Evolutionary conservation across 768 basidiomycete genomes (phyloP).

Genomic region (Leucosporidium scottii): DNA sequence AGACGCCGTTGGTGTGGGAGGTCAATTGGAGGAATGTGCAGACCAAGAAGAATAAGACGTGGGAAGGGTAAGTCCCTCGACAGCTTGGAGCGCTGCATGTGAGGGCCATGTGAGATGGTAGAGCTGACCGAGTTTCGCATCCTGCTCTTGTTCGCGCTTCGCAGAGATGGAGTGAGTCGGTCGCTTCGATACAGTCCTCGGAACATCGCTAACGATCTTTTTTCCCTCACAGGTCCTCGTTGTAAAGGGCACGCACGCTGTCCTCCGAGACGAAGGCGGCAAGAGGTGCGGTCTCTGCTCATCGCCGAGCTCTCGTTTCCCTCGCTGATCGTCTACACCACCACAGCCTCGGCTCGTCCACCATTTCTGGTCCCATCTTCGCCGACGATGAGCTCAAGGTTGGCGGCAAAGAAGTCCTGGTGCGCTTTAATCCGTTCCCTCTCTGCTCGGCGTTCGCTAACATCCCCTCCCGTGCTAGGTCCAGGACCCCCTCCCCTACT

Average conservation of each 20-base stretch:
- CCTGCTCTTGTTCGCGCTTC: background rate
- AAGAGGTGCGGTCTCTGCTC: slow-evolving; percentile 8
- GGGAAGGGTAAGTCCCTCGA: slow-evolving; percentile 22
- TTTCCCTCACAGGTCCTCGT: slow-evolving; percentile 3
- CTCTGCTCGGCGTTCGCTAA: background rate
- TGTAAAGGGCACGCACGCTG: background rate
- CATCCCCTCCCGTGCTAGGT: background rate
- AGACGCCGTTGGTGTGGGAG: background rate
- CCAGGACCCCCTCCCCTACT: background rate
- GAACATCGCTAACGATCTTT: too few relatives aligned
- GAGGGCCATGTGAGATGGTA: background rate
- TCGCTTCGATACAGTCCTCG: background rate
- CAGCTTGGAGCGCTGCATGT: background rate
- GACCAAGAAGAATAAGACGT: slow-evolving; percentile 31
- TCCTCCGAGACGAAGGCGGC: slow-evolving; percentile 15
- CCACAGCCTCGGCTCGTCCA: too few relatives aligned
- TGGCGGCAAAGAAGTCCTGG: slow-evolving; percentile 1
- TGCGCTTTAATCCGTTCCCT: background rate
- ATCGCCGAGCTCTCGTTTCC: background rate
- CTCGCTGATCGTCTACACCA: too few relatives aligned
- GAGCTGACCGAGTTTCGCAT: background rate
- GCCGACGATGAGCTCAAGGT: slow-evolving; percentile 12
- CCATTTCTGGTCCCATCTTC: too few relatives aligned
- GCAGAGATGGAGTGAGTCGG: slow-evolving; percentile 21
- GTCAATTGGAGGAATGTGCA: slow-evolving; percentile 36